Evolutionary conservation across 2,329 filamentous ascomycete genomes (phyloP), one percentile per base, ranked within the genome.

Genomic region (Beauveria medogensis): DNA sequence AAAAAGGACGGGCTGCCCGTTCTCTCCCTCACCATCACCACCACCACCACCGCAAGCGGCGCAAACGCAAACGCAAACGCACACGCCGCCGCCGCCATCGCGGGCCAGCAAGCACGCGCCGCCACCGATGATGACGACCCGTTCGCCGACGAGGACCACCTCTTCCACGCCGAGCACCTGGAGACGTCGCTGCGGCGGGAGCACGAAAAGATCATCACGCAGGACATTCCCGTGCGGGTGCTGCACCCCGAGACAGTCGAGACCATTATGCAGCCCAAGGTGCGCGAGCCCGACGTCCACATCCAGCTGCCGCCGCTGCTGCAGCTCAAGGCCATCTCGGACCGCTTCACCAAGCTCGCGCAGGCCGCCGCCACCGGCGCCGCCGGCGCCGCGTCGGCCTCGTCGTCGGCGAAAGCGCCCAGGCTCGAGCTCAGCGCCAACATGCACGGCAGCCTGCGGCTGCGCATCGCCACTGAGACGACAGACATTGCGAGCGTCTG

Each of bases 171-270:
- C 48, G 77, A 79, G 61, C 74, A 83, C 30, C 74, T 86, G 26
- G 84, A 82, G 72, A 84, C 78, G 65, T 83, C 71, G 66, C 80
- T 84, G 26, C 76, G 79, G 48, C 81, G 88, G 61, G 90, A 93
- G 69, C 87, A 91, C 67, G 92, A 97, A 72, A 96, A 94, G 64
- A 82, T 95, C 67, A 89, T 99, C 69, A 96, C 92, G 0, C 94
- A 99, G 71, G 92, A 97, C 74, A 89, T 99, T 44, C 94, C 94
- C n/a, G 89, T 97, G 48, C 88, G 92, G 20, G 92, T 99, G 1
- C 82, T 99, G 10, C 86, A 90, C 62, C 87, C 90, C 2, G 85
- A 89, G 57, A 88, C 85, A 0, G 91, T 97, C n/a, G 90, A 94
- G 69, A 89, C 87, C n/a, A 86, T 97, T 64, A 91, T 96, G 77